Evolutionary conservation across 139 green algal genomes (phyloP).

Genomic region (Closterium sp.): DNA sequence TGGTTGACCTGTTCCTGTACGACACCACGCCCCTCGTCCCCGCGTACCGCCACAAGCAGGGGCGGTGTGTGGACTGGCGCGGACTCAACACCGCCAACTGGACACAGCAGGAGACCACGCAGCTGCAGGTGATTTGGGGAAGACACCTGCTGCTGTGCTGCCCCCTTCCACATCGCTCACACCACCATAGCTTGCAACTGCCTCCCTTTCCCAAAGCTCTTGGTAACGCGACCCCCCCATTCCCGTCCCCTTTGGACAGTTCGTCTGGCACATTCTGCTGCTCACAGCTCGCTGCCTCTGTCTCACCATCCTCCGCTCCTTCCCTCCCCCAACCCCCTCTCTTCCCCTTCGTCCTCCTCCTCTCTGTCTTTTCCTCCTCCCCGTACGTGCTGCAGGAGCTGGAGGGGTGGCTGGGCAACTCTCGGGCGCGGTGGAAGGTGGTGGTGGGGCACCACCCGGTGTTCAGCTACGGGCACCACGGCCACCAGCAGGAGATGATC

Average conservation of each 20-base stretch:
- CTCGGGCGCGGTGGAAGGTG: slow-evolving; percentile 44
- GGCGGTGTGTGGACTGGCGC: background rate
- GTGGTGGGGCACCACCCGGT: slow-evolving; percentile 52
- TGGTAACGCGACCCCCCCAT: background rate
- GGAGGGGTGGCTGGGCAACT: background rate
- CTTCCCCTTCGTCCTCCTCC: too few relatives aligned
- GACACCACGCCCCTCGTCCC: slow-evolving; percentile 4
- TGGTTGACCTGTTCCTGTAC: slow-evolving; percentile 4
- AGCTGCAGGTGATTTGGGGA: background rate
- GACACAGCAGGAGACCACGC: background rate
- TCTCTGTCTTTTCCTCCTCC: background rate
- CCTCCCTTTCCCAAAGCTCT: background rate
- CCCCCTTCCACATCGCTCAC: background rate
- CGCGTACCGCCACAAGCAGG: background rate
- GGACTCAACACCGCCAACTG: background rate
- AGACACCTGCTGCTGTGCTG: background rate
- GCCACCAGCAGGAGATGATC: slow-evolving; percentile 23
- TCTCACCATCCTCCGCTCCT: too few relatives aligned
- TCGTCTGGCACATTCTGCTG: too few relatives aligned
- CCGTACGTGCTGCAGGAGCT: background rate
- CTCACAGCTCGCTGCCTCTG: background rate
- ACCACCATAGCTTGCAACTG: background rate
- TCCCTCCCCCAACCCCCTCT: background rate
- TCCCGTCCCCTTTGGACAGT: background rate
- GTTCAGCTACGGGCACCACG: slow-evolving; percentile 34